These are phyloP conservation scores for Naegleria lovaniensis DNA, from an alignment of 208 protist genomes.

Conservation along the genomic window DNA sequence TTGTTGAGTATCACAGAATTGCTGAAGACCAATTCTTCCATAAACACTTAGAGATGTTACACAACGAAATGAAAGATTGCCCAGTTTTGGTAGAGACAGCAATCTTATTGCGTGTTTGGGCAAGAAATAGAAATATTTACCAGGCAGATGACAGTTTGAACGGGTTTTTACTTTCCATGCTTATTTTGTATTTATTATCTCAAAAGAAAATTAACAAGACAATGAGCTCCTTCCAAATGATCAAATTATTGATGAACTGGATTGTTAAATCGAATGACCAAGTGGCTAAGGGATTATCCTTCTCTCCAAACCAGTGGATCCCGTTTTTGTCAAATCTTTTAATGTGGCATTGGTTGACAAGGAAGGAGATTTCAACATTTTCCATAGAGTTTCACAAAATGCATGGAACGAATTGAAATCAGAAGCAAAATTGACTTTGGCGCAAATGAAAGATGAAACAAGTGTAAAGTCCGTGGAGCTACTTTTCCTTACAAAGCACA, in stretches of 20 bases:
- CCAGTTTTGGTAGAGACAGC: not conserved
- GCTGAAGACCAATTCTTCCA: not conserved
- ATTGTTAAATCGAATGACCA: not conserved
- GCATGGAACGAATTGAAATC: not conserved
- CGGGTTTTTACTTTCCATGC: conserved; percentile 7
- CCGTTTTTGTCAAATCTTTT: not conserved
- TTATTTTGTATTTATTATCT: not conserved
- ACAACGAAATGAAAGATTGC: conserved; percentile 22
- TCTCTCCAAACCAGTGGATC: not conserved
- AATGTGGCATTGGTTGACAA: not conserved
- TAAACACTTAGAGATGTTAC: not conserved
- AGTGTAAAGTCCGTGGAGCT: not conserved
- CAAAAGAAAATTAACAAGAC: not conserved
- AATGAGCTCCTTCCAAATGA: conserved; percentile 19
- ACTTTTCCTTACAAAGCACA: not conserved
- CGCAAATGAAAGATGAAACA: not conserved
- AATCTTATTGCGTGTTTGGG: conserved; percentile 3
- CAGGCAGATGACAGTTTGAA: not conserved
- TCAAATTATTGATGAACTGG: conserved; percentile 16
- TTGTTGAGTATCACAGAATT: not conserved
- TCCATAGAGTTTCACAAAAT: not conserved
- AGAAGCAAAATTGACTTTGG: not conserved
- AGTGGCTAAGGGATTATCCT: not conserved
- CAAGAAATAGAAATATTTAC: not conserved
- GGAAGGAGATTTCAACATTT: not conserved